Percentiles rank a stretch among this genome's conserved stretches.
Evolutionary conservation across 2,329 filamentous ascomycete genomes (phyloP).

Genomic region (Aureobasidium lini): DNA sequence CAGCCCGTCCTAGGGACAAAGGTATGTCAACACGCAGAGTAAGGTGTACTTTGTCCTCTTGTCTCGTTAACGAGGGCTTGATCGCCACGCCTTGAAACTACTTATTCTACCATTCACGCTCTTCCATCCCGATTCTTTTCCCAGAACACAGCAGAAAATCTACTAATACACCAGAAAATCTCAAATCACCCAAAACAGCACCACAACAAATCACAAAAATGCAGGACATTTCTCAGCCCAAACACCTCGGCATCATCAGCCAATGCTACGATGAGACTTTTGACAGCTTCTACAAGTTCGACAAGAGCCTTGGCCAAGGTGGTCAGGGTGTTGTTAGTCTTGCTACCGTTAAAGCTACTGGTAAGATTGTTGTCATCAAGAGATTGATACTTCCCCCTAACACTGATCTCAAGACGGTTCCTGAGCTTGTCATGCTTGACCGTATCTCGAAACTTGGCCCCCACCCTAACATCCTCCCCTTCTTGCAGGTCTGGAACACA

Average conservation of each 20-base stretch:
- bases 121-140: neutral
- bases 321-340: neutral
- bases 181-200: neutral
- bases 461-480: neutral
- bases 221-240: neutral
- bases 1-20: neutral
- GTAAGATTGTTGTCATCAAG: slow-evolving; percentile 6
- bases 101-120: neutral
- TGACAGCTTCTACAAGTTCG: neutral
- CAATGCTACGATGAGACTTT: neutral
- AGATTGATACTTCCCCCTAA: neutral
- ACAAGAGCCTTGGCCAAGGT: neutral
- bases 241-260: neutral
- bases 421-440: neutral
- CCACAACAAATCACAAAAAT: neutral
- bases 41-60: neutral
- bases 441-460: neutral
- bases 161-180: neutral
- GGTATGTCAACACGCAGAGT: neutral
- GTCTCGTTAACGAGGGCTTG: neutral
- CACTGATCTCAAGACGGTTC: neutral
- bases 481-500: neutral
- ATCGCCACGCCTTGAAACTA: neutral
- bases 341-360: neutral
- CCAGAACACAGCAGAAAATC: neutral